Evolutionary conservation across 345 rosid genomes (phyloP).

Genomic region (Eucalyptus lansdowneana): DNA sequence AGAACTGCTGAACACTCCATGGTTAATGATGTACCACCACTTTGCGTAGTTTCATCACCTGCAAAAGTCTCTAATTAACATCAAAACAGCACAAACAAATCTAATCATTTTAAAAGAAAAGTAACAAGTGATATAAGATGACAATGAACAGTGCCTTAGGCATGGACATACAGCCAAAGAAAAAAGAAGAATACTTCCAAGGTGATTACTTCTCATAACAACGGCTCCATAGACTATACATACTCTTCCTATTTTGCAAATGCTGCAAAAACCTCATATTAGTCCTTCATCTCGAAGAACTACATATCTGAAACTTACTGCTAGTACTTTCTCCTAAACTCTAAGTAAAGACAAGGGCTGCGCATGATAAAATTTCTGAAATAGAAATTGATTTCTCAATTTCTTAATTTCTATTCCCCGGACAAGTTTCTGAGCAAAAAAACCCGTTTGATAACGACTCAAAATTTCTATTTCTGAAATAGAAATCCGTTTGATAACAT

Average conservation of each 20-base stretch:
- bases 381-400: too few species aligned
- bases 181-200: neutral
- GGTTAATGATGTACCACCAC: slow-evolving; percentile 16
- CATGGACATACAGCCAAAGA: neutral
- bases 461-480: too few species aligned
- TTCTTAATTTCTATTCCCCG: too few species aligned
- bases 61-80: neutral
- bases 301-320: neutral
- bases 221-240: neutral
- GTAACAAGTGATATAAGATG: neutral
- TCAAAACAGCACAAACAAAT: neutral
- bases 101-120: neutral
- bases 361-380: too few species aligned
- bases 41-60: slow-evolving; percentile 23
- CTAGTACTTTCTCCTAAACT: neutral
- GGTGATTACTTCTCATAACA: neutral
- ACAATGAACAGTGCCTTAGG: neutral
- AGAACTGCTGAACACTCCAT: slow-evolving; percentile 23
- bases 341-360: neutral
- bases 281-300: neutral
- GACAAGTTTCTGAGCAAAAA: too few species aligned
- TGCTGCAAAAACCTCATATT: neutral
- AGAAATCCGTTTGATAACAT: too few species aligned
- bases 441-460: too few species aligned
- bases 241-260: neutral